These are phyloP conservation scores for Tulasnella sp. DNA, from an alignment of 768 basidiomycete genomes.

Conservation along the genomic window DNA sequence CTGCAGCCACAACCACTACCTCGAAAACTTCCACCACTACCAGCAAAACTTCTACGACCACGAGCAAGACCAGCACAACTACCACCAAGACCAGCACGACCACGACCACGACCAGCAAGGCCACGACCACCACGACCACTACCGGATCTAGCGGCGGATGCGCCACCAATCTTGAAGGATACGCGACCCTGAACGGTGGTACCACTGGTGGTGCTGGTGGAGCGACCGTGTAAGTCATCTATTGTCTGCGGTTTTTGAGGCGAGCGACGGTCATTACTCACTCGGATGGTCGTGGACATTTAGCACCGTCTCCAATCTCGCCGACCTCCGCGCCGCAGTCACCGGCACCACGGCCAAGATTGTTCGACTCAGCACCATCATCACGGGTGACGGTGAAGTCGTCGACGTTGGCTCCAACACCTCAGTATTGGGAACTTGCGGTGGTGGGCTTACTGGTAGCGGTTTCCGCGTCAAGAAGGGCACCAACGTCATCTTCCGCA, in stretches of 20 bases:
- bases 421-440: slow-evolving; percentile 13
- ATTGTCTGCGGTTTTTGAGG: no score
- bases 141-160: not conserved
- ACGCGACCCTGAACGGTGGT: slow-evolving; percentile 28
- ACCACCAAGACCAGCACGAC: not conserved
- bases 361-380: slow-evolving; percentile 28
- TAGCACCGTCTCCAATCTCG: slow-evolving; percentile 27
- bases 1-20: not conserved
- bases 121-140: not conserved
- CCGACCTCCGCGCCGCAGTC: slow-evolving; percentile 28
- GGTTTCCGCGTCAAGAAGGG: slow-evolving; percentile 20
- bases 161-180: slow-evolving; percentile 5
- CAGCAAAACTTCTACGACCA: not conserved
- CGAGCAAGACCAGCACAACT: not conserved
- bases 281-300: no score
- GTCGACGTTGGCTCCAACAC: slow-evolving; percentile 19
- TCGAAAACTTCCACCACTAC: not conserved
- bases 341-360: slow-evolving; percentile 28
- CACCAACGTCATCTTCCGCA: slow-evolving; percentile 22
- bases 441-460: slow-evolving; percentile 14
- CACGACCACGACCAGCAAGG: not conserved
- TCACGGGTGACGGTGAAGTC: slow-evolving; percentile 20
- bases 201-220: slow-evolving; percentile 30
- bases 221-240: slow-evolving; percentile 25
- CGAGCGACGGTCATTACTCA: not conserved